phyloP scores from a whole-genome alignment of 257 asterid genomes.

The Solanum chmielewskii region DNA sequence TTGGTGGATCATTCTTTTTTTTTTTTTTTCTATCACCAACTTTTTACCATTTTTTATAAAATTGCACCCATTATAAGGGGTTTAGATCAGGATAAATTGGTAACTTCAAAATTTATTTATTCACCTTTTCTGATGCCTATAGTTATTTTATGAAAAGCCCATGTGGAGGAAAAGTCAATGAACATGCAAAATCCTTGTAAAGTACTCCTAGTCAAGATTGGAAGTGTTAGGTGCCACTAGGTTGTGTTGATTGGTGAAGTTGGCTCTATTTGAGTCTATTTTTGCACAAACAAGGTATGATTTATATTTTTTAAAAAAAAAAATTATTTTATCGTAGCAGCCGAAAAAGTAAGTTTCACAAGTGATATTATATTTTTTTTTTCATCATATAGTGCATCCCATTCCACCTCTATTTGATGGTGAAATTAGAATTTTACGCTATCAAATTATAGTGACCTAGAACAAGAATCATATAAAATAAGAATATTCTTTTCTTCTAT shows the following conservation, averaged over 20 bases:
- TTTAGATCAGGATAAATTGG: not conserved
- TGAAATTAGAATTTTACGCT: not conserved
- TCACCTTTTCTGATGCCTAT: not conserved
- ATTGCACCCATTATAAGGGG: not conserved
- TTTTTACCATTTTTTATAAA: not conserved
- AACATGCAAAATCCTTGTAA: constrained; percentile 49
- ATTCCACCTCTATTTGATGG: not conserved
- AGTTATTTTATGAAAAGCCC: constrained; percentile 32
- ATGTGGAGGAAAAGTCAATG: constrained; percentile 42
- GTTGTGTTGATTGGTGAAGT: not conserved
- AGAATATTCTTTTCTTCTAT: not conserved
- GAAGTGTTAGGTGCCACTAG: constrained; percentile 6
- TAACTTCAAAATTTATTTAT: not conserved
- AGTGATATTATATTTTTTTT: not conserved
- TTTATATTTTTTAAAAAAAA: too few relatives aligned
- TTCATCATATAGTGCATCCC: not conserved
- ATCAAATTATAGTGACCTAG: not conserved
- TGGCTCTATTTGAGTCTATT: not conserved
- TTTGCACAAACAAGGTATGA: not conserved
- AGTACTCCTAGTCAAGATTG: constrained; percentile 26
- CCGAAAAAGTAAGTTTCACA: rapidly evolving
- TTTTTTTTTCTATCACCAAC: not conserved
- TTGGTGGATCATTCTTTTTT: constrained; percentile 2
- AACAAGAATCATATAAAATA: not conserved
- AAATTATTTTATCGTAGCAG: too few relatives aligned